A percentile compares a stretch with the other conserved stretches of the same genome.
These are phyloP conservation scores for Ramaria sp. DNA, from an alignment of 768 basidiomycete species.

Conservation along the genomic window DNA sequence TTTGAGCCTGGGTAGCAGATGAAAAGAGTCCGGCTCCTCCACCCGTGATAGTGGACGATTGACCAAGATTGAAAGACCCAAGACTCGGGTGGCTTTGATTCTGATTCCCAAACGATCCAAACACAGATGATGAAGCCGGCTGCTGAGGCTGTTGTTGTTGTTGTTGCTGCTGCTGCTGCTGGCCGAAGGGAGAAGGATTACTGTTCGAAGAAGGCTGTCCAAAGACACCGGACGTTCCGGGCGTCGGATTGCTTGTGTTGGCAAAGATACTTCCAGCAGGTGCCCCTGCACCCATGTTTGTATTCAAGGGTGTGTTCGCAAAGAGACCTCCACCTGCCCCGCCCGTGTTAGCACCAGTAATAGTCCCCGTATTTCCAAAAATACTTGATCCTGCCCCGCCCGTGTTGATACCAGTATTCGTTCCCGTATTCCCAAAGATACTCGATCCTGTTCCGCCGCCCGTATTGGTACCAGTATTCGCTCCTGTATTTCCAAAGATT, in stretches of 20 bases:
- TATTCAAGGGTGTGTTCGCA: slow-evolving; percentile 8
- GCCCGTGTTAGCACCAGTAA: slow-evolving; percentile 7
- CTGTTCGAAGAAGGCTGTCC: slow-evolving; percentile 24
- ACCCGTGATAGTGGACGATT: slow-evolving; percentile 8
- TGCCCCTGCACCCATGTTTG: slow-evolving; percentile 6
- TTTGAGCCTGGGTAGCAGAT: slow-evolving; percentile 13
- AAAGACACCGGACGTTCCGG: slow-evolving; percentile 22
- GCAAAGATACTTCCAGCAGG: slow-evolving; percentile 12
- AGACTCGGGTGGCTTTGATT: not conserved
- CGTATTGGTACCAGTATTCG: slow-evolving; percentile 17
- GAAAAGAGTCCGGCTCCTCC: slow-evolving; percentile 10
- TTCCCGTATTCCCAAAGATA: slow-evolving; percentile 18
- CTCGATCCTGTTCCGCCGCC: slow-evolving; percentile 13
- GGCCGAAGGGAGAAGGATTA: slow-evolving; percentile 22
- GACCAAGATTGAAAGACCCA: not conserved
- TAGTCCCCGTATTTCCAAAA: slow-evolving; percentile 12
- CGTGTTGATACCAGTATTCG: slow-evolving; percentile 8
- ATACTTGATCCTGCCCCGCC: slow-evolving; percentile 12
- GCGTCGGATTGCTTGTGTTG: not conserved
- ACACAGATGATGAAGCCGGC: slow-evolving; percentile 16
- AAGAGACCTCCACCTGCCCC: slow-evolving; percentile 14
- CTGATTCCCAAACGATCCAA: slow-evolving; percentile 9
- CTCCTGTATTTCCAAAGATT: not conserved
- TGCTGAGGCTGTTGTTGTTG: too few relatives aligned
- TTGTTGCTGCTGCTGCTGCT: slow-evolving; percentile 14